These are phyloP conservation scores for Acephala macrosclerotiorum DNA, from an alignment of 2,329 filamentous ascomycete genomes.

Conservation along the genomic window DNA sequence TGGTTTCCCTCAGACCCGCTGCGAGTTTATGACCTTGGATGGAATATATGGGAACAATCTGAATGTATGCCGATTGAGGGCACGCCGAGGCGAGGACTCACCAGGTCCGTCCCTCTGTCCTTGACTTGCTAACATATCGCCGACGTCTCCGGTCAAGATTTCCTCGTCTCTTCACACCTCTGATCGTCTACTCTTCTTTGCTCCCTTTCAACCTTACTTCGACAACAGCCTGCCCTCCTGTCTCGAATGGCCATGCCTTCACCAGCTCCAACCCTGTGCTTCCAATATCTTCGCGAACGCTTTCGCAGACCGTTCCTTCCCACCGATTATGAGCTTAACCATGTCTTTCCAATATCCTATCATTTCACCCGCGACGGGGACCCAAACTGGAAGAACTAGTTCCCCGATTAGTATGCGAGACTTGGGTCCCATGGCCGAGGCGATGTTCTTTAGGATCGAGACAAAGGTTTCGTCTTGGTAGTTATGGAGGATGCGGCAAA, in stretches of 20 bases:
- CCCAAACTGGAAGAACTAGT: constrained; percentile 37
- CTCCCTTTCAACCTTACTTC: constrained; percentile 15
- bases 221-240: constrained; percentile 8
- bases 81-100: too few relatives aligned
- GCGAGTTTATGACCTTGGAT: too few relatives aligned
- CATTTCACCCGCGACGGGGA: constrained; percentile 36
- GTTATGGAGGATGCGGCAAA: constrained; percentile 46
- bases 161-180: too few relatives aligned
- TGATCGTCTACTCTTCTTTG: background rate
- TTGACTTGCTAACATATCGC: background rate
- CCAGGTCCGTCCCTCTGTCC: too few relatives aligned
- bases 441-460: constrained; percentile 37
- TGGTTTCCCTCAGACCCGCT: too few relatives aligned
- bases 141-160: too few relatives aligned
- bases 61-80: too few relatives aligned
- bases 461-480: constrained; percentile 39
- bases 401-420: constrained; percentile 41
- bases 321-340: constrained; percentile 39
- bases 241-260: constrained; percentile 9
- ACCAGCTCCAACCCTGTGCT: constrained; percentile 2
- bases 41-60: too few relatives aligned
- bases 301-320: constrained; percentile 40
- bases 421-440: constrained; percentile 40
- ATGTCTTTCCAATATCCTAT: constrained; percentile 45
- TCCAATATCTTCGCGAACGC: constrained; percentile 21